A percentile compares a stretch with the other conserved stretches of the same genome.
phyloP scores from a whole-genome alignment of 108 stramenopile species.

The Nannochloropsis gaditana region DNA sequence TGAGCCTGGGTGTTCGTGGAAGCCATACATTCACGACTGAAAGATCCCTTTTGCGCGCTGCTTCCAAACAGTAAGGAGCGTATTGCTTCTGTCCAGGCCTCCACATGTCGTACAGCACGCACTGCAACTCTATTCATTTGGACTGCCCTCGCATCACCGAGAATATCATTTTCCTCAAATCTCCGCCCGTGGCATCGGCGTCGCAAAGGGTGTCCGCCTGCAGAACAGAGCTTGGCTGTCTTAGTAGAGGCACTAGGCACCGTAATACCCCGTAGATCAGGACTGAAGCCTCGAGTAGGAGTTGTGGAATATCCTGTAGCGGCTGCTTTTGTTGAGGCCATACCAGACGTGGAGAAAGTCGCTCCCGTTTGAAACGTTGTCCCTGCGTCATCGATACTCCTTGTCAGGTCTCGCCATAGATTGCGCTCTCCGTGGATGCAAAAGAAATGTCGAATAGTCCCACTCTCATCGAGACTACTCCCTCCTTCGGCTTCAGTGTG shows the following conservation, averaged over 20 bases:
- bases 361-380: no score
- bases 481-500: neutral
- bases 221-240: neutral
- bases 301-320: neutral
- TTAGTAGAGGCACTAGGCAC: neutral
- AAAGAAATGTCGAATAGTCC: neutral
- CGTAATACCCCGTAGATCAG: neutral
- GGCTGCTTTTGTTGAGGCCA: no score
- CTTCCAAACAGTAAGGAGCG: neutral
- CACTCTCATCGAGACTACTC: neutral
- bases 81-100: neutral
- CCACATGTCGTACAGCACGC: neutral
- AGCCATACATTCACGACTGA: no score
- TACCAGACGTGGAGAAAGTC: no score
- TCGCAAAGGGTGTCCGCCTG: neutral
- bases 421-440: neutral
- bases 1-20: no score
- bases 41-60: neutral
- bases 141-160: neutral
- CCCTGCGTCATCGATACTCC: neutral
- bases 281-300: neutral
- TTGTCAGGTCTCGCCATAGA: conserved; percentile 5
- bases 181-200: neutral
- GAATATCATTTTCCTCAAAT: neutral
- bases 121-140: neutral